phyloP scores from a whole-genome alignment of 257 asterid species.

The Solanum dulcamara region DNA sequence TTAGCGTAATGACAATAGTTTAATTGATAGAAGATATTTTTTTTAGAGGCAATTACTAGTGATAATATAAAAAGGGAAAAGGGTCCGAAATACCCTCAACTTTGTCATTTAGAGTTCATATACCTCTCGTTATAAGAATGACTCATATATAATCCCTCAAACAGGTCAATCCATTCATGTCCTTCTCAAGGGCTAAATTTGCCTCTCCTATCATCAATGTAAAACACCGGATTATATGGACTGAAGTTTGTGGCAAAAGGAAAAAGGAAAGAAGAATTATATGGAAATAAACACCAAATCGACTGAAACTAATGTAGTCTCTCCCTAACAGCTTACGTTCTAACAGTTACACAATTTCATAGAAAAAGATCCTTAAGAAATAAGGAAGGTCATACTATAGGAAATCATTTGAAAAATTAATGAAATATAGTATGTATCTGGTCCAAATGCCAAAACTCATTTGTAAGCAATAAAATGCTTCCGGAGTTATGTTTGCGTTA shows the following conservation, averaged over 20 bases:
- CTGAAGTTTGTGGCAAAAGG: not conserved
- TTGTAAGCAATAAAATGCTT: too few relatives aligned
- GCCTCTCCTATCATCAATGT: not conserved
- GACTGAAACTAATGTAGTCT: not conserved
- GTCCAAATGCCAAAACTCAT: too few relatives aligned
- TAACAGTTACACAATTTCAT: not conserved
- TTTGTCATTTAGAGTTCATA: too few relatives aligned
- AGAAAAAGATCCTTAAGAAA: not conserved
- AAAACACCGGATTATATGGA: not conserved
- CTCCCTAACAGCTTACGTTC: not conserved
- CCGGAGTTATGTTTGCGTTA: too few relatives aligned
- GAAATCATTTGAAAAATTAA: not conserved
- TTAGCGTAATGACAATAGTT: too few relatives aligned
- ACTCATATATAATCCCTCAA: too few relatives aligned
- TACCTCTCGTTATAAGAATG: too few relatives aligned
- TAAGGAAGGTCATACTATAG: not conserved
- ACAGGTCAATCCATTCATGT: not conserved
- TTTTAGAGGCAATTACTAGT: too few relatives aligned
- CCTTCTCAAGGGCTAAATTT: not conserved
- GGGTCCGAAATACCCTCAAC: too few relatives aligned
- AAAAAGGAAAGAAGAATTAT: not conserved
- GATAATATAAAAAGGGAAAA: too few relatives aligned
- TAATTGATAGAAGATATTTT: too few relatives aligned
- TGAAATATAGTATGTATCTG: not conserved
- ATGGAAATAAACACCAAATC: not conserved